Base-by-base conservation (phyloP, 345 rosid genomes). In the Moricandia arvensis region DNA sequence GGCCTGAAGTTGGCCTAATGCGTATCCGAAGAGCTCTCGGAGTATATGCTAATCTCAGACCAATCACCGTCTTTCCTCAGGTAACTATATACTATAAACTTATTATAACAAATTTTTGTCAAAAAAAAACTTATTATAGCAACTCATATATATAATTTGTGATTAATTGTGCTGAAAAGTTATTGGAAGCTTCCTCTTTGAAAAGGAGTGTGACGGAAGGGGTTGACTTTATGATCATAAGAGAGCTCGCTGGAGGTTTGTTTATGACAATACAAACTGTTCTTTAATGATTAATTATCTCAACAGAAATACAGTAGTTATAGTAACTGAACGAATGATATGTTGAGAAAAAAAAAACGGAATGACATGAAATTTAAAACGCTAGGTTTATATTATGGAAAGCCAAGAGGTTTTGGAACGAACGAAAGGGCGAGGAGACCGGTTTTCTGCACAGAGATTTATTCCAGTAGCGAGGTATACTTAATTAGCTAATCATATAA, bases 401-500 rank as follows among this genome's bases (percentile, higher is more conserved):
- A 51, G 57, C 26, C 57, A 51, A 51, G 57, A 51, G 57, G 57
- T 24, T 51, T 51, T 8, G 57, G 57, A 51, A 17, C 16, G 10
- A 51, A 51, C 57, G 26, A 51, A 16, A 51, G 26, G 57, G 57
- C 26, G 57, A 51, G 11, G 57, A 51, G 9, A 51, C 57, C 26
- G 57, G 57, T 51, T 51, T 51, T 51, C 57, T 51, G 57, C 57
- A 51, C 57, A 10, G 57, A 51, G 57, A 51, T 51, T 51, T 51
- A 51, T 51, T 16, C 57, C 57, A 51, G 10, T 7, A 51, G 57
- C 57, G 57, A 51, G 57, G 57, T 51, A 51, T 6, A 34, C 1
- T 37, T 41, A 41, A 41, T 49, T 49, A 49, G 24, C 8, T 47
- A 15, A 15, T 15, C 21, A 47, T 49, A 49, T 49, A 49, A 5